Evolutionary conservation across 1,139 yeast species (phyloP), one percentile per base, ranked within the genome.

Genomic region (Candida anutae): DNA sequence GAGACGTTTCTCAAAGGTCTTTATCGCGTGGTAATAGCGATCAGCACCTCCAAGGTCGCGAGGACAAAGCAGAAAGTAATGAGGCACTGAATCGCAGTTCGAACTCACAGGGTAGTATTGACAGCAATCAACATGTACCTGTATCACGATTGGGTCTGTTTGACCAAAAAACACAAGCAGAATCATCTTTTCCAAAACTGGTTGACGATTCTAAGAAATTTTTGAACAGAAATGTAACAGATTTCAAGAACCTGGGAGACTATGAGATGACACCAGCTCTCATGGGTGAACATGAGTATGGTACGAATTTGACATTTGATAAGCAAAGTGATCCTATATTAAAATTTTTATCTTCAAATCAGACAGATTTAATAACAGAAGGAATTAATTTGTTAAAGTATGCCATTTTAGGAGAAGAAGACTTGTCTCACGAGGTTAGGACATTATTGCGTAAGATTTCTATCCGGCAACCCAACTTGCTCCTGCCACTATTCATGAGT

Each of bases 341-440:
- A 21, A 53, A 51, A 27, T 60, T 59, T 28, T 46, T 62, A 24
- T 48, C 59, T 0, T 59, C 68, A 1, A 37, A 48, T 9, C 50
- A 53, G 28, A 43, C 46, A 4, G 51, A 47, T 8, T 35, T 50
- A 22, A 40, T 55, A 4, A 39, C 33, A 2, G 69, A 62, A 37
- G 72, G 71, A 1, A 44, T 65, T 2, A 50, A 48, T 28, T 42
- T 62, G 15, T 48, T 64, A 23, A 58, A 53, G 25, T 58, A 53
- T 40, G 69, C 71, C 2, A 52, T 65, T 4, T 45, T 58, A 27
- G 58, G 55, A 1, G 55, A 57, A 18, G 70, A 64, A 34, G 57
- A 51, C 10, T 37, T 61, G 15, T 45, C 63, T 0, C 23, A 32
- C 2, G 57, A 52, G 22, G 37, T 58, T 2, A 42, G 39, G 17